These are phyloP conservation scores for Geum urbanum DNA, from an alignment of 306 rosid species.

Conservation along the genomic window DNA sequence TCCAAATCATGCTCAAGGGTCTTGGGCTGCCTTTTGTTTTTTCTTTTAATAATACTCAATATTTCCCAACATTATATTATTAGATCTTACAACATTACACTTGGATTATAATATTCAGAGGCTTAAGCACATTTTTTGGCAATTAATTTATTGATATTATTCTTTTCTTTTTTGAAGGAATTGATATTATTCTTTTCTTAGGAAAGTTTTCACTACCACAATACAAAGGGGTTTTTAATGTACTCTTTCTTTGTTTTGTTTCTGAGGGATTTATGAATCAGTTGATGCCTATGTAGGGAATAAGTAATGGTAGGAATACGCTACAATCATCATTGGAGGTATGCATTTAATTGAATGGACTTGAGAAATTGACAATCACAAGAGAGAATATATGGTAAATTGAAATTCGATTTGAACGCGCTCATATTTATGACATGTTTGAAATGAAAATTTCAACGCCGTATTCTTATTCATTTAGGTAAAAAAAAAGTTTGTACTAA, in stretches of 20 bases:
- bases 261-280: neutral
- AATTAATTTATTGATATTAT: slow-evolving; percentile 23
- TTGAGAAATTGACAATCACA: neutral
- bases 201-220: slow-evolving; percentile 30
- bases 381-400: neutral
- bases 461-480: too few species aligned
- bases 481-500: too few species aligned
- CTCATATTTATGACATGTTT: neutral
- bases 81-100: slow-evolving; percentile 33
- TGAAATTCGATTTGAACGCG: neutral
- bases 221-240: neutral
- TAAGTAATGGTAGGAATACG: slow-evolving; percentile 14
- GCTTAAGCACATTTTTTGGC: slow-evolving; percentile 32
- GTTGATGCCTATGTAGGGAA: slow-evolving; percentile 10
- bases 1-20: slow-evolving; percentile 27
- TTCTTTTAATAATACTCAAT: slow-evolving; percentile 20
- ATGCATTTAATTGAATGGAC: slow-evolving; percentile 14
- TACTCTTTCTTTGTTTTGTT: neutral
- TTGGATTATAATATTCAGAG: slow-evolving; percentile 9
- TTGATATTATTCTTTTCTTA: slow-evolving; percentile 32
- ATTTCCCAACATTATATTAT: slow-evolving; percentile 34
- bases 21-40: slow-evolving; percentile 11
- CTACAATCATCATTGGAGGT: slow-evolving; percentile 21
- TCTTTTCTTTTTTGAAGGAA: slow-evolving; percentile 35
- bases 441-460: neutral